A percentile compares a stretch with the other conserved stretches of the same genome.
phyloP scores from a whole-genome alignment of 257 asterid species.

The Schizonepeta tenuifolia region DNA sequence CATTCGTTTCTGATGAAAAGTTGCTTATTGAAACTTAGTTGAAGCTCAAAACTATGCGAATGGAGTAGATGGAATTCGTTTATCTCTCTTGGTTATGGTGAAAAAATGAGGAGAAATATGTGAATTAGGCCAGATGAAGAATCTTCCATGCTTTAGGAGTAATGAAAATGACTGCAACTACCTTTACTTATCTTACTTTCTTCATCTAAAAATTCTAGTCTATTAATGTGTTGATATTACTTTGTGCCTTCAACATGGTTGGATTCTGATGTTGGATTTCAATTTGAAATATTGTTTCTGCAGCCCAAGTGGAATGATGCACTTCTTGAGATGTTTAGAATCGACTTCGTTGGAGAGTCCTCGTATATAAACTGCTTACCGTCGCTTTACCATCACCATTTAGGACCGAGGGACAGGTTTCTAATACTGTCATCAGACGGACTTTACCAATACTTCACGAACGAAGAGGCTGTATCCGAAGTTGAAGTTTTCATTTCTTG shows the following conservation, averaged over 20 bases:
- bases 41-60: not conserved
- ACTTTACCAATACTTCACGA: constrained; percentile 93
- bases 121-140: not conserved
- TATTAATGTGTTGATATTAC: not conserved
- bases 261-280: constrained; percentile 6
- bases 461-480: constrained; percentile 91
- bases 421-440: constrained; percentile 89
- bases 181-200: constrained; percentile 3
- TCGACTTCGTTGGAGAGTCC: constrained; percentile 66
- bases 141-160: constrained; percentile 15
- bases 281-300: constrained; percentile 33
- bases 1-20: constrained; percentile 30
- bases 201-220: not conserved
- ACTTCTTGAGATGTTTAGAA: constrained; percentile 84
- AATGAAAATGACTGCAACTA: constrained; percentile 7
- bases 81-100: not conserved
- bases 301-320: constrained; percentile 97
- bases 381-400: constrained; percentile 72
- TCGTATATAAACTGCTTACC: constrained; percentile 81
- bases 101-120: not conserved
- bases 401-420: constrained; percentile 77
- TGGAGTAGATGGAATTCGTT: constrained; percentile 22
- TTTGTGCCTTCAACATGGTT: not conserved
- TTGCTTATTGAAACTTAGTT: constrained; percentile 20
- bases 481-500: constrained; percentile 80